Evolutionary conservation across 257 asterid species (phyloP).

Genomic region (Fraxinus quadrangulata): DNA sequence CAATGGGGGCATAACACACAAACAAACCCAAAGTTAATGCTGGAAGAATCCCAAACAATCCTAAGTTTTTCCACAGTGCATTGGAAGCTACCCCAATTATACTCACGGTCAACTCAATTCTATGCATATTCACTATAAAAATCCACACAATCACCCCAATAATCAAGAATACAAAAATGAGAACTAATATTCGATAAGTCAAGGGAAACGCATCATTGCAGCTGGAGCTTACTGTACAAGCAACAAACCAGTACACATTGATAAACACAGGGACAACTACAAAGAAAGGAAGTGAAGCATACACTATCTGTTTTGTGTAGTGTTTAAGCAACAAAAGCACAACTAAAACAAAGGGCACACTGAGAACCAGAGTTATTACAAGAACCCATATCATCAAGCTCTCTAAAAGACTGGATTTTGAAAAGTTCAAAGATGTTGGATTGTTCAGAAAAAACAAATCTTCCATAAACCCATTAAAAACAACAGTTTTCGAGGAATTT

Average conservation of each 20-base stretch:
- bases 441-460: conserved; percentile 18
- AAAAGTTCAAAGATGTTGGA: conserved; percentile 33
- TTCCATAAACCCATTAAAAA: conserved; percentile 5
- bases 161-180: conserved; percentile 70
- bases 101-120: conserved; percentile 87
- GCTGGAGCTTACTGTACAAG: conserved; percentile 68
- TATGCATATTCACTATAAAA: conserved; percentile 75
- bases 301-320: conserved; percentile 87
- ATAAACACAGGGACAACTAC: conserved; percentile 71
- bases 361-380: conserved; percentile 63
- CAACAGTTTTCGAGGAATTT: conserved; percentile 3
- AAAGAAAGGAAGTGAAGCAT: conserved; percentile 78
- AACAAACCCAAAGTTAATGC: conserved; percentile 59
- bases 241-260: conserved; percentile 89
- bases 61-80: conserved; percentile 69
- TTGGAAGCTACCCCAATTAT: conserved; percentile 73
- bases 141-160: conserved; percentile 89
- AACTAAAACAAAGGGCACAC: conserved; percentile 57
- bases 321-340: conserved; percentile 75
- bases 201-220: conserved; percentile 81
- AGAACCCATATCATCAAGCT: conserved; percentile 88
- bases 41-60: conserved; percentile 79
- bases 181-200: conserved; percentile 65
- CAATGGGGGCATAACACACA: conserved; percentile 68
- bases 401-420: conserved; percentile 43